A percentile compares a stretch with the other conserved stretches of the same genome.
These are phyloP conservation scores for Ceratocystis huliohia DNA, from an alignment of 2,329 filamentous ascomycete genomes.

Conservation along the genomic window DNA sequence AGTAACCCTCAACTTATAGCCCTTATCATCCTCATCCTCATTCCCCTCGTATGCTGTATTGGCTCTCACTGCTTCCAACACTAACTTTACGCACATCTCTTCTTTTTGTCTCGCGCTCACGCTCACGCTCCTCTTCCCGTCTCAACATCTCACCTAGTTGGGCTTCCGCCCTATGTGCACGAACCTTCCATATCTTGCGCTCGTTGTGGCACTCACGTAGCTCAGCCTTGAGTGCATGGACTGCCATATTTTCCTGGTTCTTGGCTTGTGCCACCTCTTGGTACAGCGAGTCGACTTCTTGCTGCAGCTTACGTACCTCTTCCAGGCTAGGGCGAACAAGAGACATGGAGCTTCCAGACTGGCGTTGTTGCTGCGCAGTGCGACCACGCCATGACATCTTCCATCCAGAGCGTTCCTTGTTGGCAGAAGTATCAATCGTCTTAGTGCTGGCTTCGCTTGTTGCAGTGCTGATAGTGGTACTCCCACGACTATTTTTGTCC, in stretches of 20 bases:
- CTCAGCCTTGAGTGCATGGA: constrained; percentile 11
- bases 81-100: neutral
- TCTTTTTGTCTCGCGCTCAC: constrained; percentile 19
- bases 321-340: neutral
- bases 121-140: constrained; percentile 26
- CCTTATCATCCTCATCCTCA: neutral
- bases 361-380: neutral
- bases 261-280: constrained; percentile 10
- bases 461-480: neutral
- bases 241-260: constrained; percentile 9
- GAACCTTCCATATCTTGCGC: constrained; percentile 38
- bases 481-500: neutral
- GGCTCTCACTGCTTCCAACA: constrained; percentile 3
- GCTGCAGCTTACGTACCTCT: constrained; percentile 12
- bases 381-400: constrained; percentile 8
- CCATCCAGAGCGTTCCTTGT: neutral
- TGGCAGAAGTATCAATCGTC: neutral
- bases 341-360: neutral
- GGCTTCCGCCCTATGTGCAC: constrained; percentile 44
- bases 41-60: constrained; percentile 11
- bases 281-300: constrained; percentile 9
- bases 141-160: constrained; percentile 35
- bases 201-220: constrained; percentile 25
- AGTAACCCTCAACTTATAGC: neutral
- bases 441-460: neutral